A percentile compares a stretch with the other conserved stretches of the same genome.
phyloP scores from a whole-genome alignment of 1,284 basidiomycete genomes.

The Trametes sp. region DNA sequence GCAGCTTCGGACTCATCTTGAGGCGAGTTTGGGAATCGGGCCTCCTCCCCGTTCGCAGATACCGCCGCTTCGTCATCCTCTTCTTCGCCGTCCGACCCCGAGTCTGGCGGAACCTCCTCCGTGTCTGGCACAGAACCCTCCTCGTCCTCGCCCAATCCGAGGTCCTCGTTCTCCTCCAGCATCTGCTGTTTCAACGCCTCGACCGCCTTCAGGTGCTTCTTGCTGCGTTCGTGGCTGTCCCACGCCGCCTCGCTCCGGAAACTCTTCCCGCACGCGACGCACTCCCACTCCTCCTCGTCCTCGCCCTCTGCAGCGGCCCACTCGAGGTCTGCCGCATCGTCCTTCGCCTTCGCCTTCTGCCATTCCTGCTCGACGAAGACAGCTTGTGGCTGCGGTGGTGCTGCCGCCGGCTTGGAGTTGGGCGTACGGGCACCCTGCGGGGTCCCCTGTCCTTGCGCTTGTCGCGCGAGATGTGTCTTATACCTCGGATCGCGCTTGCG shows the following conservation, averaged over 20 bases:
- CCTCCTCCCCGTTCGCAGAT: neutral
- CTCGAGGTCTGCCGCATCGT: slow-evolving; percentile 66
- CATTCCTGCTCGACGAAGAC: slow-evolving; percentile 84
- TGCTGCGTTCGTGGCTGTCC: slow-evolving; percentile 96
- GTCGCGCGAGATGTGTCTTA: slow-evolving; percentile 72
- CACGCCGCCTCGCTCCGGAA: slow-evolving; percentile 95
- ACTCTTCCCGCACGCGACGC: slow-evolving; percentile 92
- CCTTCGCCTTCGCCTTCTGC: slow-evolving; percentile 66
- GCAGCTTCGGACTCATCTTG: neutral
- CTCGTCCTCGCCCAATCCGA: slow-evolving; percentile 46
- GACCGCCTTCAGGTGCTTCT: slow-evolving; percentile 92
- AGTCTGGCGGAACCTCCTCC: neutral
- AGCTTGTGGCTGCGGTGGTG: slow-evolving; percentile 31
- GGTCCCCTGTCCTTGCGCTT: slow-evolving; percentile 47
- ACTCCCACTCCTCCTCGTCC: slow-evolving; percentile 89
- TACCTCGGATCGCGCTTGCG: slow-evolving; percentile 95
- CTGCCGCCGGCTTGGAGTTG: slow-evolving; percentile 26
- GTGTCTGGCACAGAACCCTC: neutral
- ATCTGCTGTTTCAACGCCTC: slow-evolving; percentile 80
- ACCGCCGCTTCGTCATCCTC: neutral
- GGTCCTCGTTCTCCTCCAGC: slow-evolving; percentile 75
- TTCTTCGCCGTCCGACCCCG: neutral
- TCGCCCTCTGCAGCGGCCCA: slow-evolving; percentile 74
- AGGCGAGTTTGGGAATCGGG: neutral
- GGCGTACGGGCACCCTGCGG: slow-evolving; percentile 38